Evolutionary conservation across 78 protist species (phyloP).

Genomic region (Creolimax fragrantissima): DNA sequence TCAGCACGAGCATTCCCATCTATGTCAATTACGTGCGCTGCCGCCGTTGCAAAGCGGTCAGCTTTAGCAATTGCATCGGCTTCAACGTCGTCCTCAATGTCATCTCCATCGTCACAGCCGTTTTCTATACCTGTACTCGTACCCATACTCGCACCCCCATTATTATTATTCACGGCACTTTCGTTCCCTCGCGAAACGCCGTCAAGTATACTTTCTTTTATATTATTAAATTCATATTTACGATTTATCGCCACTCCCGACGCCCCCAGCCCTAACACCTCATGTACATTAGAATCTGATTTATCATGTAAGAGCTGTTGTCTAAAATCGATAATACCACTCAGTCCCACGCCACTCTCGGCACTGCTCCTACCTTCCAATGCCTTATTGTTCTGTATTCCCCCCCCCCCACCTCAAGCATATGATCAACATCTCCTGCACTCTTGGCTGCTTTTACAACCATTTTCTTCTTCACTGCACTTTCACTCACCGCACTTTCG

Average conservation of each 20-base stretch:
- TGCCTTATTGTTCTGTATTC: background rate
- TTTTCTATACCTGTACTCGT: background rate
- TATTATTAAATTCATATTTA: too few relatives aligned
- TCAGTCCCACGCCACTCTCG: background rate
- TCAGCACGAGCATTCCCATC: background rate
- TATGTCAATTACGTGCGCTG: background rate
- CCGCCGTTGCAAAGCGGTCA: background rate
- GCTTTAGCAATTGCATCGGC: background rate
- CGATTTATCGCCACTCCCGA: too few relatives aligned
- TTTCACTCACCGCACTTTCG: background rate
- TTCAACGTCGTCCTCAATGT: background rate
- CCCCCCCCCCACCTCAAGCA: background rate
- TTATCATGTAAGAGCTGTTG: too few relatives aligned
- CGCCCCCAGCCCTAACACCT: too few relatives aligned
- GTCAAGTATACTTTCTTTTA: too few relatives aligned
- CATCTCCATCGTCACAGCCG: background rate
- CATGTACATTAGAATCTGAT: too few relatives aligned
- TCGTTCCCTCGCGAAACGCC: background rate
- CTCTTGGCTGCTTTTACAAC: background rate
- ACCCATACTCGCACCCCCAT: background rate
- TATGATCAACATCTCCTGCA: background rate
- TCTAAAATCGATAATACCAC: background rate
- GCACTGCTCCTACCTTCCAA: background rate
- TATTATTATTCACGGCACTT: background rate
- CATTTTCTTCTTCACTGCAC: background rate